Evolutionary conservation across 2,329 filamentous ascomycete species (phyloP).

Genomic region (Calonectria henricotiae): DNA sequence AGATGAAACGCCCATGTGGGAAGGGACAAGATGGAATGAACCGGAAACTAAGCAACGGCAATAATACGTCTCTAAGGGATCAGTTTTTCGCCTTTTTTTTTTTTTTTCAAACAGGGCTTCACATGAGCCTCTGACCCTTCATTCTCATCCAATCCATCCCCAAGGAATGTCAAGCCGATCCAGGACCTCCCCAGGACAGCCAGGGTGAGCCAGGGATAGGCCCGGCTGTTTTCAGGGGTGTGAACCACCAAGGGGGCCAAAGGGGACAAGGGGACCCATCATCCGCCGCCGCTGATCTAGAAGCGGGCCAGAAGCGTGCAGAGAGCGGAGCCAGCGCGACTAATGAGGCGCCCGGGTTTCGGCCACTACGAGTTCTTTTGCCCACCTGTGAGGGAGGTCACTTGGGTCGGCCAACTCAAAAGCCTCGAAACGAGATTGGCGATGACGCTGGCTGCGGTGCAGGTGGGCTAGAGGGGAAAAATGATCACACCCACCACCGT

Average conservation of each 20-base stretch:
- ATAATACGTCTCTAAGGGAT: background rate
- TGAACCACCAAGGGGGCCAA: slow-evolving; percentile 29
- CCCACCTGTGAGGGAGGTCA: slow-evolving; percentile 44
- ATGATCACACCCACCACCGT: slow-evolving; percentile 11
- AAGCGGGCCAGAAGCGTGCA: slow-evolving; percentile 54
- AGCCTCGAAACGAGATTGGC: slow-evolving; percentile 39
- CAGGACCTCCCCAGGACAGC: slow-evolving; percentile 35
- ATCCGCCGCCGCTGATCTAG: slow-evolving; percentile 54
- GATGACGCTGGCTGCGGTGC: slow-evolving; percentile 33
- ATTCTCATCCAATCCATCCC: slow-evolving; percentile 33
- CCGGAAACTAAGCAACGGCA: slow-evolving; percentile 6
- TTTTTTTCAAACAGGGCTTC: slow-evolving; percentile 17
- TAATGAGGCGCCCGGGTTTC: slow-evolving; percentile 52
- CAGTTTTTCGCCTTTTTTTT: slow-evolving; percentile 23
- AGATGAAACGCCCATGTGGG: slow-evolving; percentile 19
- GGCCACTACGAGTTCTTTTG: slow-evolving; percentile 49
- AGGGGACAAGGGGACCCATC: slow-evolving; percentile 43
- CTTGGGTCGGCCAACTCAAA: slow-evolving; percentile 33
- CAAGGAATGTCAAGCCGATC: slow-evolving; percentile 30
- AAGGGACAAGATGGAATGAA: slow-evolving; percentile 24
- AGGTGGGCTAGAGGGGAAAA: slow-evolving; percentile 5
- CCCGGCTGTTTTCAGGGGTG: slow-evolving; percentile 43
- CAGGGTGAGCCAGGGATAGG: slow-evolving; percentile 41
- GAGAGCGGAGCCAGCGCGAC: slow-evolving; percentile 49
- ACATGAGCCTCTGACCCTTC: slow-evolving; percentile 10